Base-by-base conservation (phyloP, 352 stramenopile genomes). In the Globisporangium splendens region DNA sequence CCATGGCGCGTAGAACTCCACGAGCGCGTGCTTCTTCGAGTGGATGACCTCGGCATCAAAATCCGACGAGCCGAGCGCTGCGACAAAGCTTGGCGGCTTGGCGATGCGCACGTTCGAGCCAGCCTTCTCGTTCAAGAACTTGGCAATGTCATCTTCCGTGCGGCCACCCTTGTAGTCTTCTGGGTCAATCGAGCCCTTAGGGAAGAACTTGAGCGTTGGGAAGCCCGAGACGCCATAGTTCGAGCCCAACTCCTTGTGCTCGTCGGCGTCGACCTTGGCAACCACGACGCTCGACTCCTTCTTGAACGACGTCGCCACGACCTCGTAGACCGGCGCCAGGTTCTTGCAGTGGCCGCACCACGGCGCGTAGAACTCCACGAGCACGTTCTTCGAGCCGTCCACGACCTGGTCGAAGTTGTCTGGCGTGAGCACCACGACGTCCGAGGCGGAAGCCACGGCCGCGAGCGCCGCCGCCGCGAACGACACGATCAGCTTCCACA, bases 1-100 rank as follows among this genome's bases (percentile, higher is more conserved):
- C 91, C 91, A 98, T 24, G 92, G 93, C 31, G 93, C 93, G 69
- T 96, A 97, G 69, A 98, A 98, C 68, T 98, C 90, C 8, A 98
- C 91, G 35, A 98, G 66, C 49, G 72, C 71, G 70, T 95, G 83
- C 66, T 93, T 93, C 61, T 89, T 89, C 11, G 81, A 84, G 65
- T 92, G 72, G 24, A 91, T 84, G 4, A 93, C 82, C 48, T 93
- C 74, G 14, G 68, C 75, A 57, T 93, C 86, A 66, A 95, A 95
- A 72, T 89, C 75, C 18, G 67, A 51, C 28, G 78, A 69, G 11
- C 68, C 79, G 12, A 95, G 70, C 13, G 80, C 82, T 20, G 61
- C 63, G 20, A 93, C 86, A 59, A 83, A 74, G 59, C 73, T 92
- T 31, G 80, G 73, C 10, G 83, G 70, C 66, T 86, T 89, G n/a